Conservation (phyloP, 1,139 yeast genomes). For the Lodderomyces metapsilosis region DNA sequence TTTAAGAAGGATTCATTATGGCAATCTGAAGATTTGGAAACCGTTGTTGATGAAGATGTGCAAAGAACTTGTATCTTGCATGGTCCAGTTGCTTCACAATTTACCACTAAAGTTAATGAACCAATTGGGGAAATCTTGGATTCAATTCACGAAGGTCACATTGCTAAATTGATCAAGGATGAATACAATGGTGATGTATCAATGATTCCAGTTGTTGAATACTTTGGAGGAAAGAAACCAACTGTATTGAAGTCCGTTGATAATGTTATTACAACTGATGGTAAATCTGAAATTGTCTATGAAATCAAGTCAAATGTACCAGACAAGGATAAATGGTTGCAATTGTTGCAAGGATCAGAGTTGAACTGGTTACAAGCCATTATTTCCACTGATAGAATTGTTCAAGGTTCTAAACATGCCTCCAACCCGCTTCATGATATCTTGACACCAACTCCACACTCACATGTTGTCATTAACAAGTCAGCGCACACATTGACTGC, state of each 20-base stretch:
- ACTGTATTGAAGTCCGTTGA: constrained; percentile 26
- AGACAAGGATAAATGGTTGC: constrained; percentile 65
- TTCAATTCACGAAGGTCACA: constrained; percentile 86
- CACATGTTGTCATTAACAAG: constrained; percentile 63
- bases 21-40: constrained; percentile 97
- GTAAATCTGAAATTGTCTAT: constrained; percentile 22
- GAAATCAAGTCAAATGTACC: constrained; percentile 48
- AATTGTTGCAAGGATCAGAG: constrained; percentile 73
- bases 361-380: constrained; percentile 93
- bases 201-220: constrained; percentile 82
- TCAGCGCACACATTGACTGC: constrained; percentile 62
- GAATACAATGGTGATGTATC: constrained; percentile 68
- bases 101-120: constrained; percentile 80
- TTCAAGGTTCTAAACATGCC: constrained; percentile 80
- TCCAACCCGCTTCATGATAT: constrained; percentile 78
- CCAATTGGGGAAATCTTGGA: constrained; percentile 92
- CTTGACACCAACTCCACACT: constrained; percentile 68
- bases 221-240: constrained; percentile 71
- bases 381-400: constrained; percentile 73
- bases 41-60: constrained; percentile 94
- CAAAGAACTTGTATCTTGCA: constrained; percentile 97
- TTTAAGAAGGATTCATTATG: constrained; percentile 98
- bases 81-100: constrained; percentile 98
- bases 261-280: constrained; percentile 36
- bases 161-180: constrained; percentile 64